phyloP scores from a whole-genome alignment of 2,329 filamentous ascomycete species.

The Xylariaceae sp. region DNA sequence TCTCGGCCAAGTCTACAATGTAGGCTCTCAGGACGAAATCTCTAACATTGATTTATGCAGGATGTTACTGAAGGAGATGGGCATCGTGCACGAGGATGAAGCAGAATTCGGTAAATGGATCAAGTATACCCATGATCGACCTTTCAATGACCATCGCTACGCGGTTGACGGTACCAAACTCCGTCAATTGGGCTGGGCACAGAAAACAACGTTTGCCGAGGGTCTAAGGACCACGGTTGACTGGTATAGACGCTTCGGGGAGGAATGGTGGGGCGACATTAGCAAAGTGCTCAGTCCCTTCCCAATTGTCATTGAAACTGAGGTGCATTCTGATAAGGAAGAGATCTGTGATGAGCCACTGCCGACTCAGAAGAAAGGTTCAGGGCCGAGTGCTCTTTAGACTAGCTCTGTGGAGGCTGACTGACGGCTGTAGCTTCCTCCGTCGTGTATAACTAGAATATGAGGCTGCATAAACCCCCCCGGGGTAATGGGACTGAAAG shows the following conservation, averaged over 20 bases:
- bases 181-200: slow-evolving; percentile 71
- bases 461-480: slow-evolving; percentile 19
- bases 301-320: slow-evolving; percentile 63
- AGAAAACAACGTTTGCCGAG: slow-evolving; percentile 68
- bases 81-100: slow-evolving; percentile 56
- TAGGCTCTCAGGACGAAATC: slow-evolving; percentile 78
- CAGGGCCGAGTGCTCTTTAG: slow-evolving; percentile 6
- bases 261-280: slow-evolving; percentile 77
- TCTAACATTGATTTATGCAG: slow-evolving; percentile 75
- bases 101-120: slow-evolving; percentile 69
- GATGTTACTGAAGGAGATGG: slow-evolving; percentile 68
- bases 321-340: slow-evolving; percentile 61
- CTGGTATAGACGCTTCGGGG: slow-evolving; percentile 72
- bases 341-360: slow-evolving; percentile 43
- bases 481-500: slow-evolving; percentile 3
- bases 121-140: slow-evolving; percentile 77
- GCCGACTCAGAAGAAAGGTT: slow-evolving; percentile 40
- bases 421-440: background rate
- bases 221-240: slow-evolving; percentile 70
- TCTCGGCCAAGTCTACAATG: slow-evolving; percentile 81
- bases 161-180: slow-evolving; percentile 75
- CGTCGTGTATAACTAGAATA: slow-evolving; percentile 13
- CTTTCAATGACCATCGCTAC: slow-evolving; percentile 79
- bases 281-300: slow-evolving; percentile 72
- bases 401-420: background rate